phyloP scores from a whole-genome alignment of 2,329 filamentous ascomycete genomes.

The Blumeria hordei region DNA sequence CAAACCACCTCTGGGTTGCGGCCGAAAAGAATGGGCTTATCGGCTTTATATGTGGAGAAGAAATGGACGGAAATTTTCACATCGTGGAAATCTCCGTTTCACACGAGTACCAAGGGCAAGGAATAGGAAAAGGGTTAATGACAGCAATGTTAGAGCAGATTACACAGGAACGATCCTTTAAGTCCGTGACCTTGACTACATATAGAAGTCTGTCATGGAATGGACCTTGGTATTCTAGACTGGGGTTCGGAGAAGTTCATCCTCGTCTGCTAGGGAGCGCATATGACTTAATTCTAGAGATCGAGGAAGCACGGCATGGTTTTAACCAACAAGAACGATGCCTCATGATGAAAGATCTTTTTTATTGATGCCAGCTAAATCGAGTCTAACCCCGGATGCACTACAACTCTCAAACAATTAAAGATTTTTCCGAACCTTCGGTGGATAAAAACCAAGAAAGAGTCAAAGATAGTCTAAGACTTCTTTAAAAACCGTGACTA shows the following conservation, averaged over 20 bases:
- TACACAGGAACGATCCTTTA: constrained; percentile 9
- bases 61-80: constrained; percentile 12
- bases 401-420: no score
- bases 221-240: constrained; percentile 12
- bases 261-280: constrained; percentile 7
- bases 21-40: constrained; percentile 10
- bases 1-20: constrained; percentile 13
- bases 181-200: constrained; percentile 12
- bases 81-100: constrained; percentile 13
- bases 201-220: constrained; percentile 12
- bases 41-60: constrained; percentile 12
- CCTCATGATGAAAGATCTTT: constrained; percentile 10
- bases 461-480: no score
- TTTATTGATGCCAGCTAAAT: not conserved
- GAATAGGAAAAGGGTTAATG: constrained; percentile 13
- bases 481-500: no score
- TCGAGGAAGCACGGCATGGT: constrained; percentile 9
- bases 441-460: no score
- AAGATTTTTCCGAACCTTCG: no score
- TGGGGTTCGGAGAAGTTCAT: constrained; percentile 12
- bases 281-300: constrained; percentile 9
- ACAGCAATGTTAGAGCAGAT: constrained; percentile 10
- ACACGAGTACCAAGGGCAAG: constrained; percentile 11
- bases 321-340: constrained; percentile 10
- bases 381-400: no score